Evolutionary conservation across 164 flowering plant genomes (phyloP), one percentile per base, ranked within the genome.

Genomic region (Paratinospora sagittata): DNA sequence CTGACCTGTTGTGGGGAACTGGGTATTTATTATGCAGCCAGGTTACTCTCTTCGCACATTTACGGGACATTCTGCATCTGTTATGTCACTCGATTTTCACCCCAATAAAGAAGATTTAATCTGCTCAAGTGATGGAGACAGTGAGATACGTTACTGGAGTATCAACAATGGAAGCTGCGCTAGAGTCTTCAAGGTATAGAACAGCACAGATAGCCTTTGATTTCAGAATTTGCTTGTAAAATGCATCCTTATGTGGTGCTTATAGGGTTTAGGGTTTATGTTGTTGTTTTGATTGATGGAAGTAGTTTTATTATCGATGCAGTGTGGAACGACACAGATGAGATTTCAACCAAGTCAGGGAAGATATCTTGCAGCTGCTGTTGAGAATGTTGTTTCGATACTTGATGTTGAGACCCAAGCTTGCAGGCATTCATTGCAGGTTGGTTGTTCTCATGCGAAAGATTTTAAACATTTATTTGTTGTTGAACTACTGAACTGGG

Each of bases 101-200:
- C 97, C 97, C 23, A 81, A 55, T 67, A 84, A 84, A 73, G 93
- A 89, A 30, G 91, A 89, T 71, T 85, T 91, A 49, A 75, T 91
- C 68, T 89, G 90, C 80, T 91, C 97, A 27, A 87, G 88, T 77
- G 97, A 91, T 75, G 83, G 76, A 21, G 84, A 84, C 74, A 80
- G 83, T 30, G 95, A 91, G 79, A 89, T 91, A 45, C 79, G 97
- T 23, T 88, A 87, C 70, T 91, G 97, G 97, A 91, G 87, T 74
- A 82, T 91, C 74, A 82, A 75, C 60, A 88, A 87, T 78, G 97
- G 95, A 36, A 84, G 85, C 73, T 87, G 89, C 73, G 19, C 87
- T 23, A 81, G 84, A 47, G 81, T 86, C 37, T 83, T 85, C 75
- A 87, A 87, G 89, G 97, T 91, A 84, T 61, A 41, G 7, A 65